Base-by-base conservation (phyloP, 495 filamentous ascomycete species). In the Extremus antarcticus region DNA sequence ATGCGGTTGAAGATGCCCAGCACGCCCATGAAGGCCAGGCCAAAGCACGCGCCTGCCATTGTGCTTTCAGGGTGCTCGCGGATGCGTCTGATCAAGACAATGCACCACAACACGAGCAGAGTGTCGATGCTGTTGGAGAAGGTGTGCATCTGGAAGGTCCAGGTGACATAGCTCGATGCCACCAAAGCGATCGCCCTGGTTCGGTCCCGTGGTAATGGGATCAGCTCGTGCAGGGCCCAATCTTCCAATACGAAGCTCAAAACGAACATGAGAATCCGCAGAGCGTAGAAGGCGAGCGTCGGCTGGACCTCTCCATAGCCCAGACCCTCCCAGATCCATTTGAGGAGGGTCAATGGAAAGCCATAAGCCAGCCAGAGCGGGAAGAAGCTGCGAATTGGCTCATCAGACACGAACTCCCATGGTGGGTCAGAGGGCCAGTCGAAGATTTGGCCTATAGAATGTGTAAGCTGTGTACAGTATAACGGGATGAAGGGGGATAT, bases 71-170 rank as follows among this genome's bases (percentile, higher is more conserved):
- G 59, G 51, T 67, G 35, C 21, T 43, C 45, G 7, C 20, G 24
- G 58, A 97, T 90, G 63, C 91, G 82, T 65, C 83, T 82, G 63
- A 96, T 86, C 63, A 97, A 73, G 49, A 96, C 89, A 69, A 98
- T 65, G 57, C 85, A 85, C 92, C 94, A 97, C 47, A 83, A 76
- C 17, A 98, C 90, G 25, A 87, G 76, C 61, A 98, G 74, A 1
- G 92, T 96, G 72, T 98, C 92, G 62, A 96, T 79, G 50, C 89
- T 89, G 70, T 98, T 98, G 66, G 92, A 97, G 71, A 98, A 97
- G 32, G 94, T 97, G 74, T 98, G 92, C 41, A 87, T 94, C 73
- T 98, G 92, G 73, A 87, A 95, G 41, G 94, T 95, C 94, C 92
- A 97, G 47, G 92, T 97, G 60, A 96, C 91, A 71, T 97, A 98